phyloP scores from a whole-genome alignment of 371 early-diverging fungal genomes.

The Lichtheimia ornata region DNA sequence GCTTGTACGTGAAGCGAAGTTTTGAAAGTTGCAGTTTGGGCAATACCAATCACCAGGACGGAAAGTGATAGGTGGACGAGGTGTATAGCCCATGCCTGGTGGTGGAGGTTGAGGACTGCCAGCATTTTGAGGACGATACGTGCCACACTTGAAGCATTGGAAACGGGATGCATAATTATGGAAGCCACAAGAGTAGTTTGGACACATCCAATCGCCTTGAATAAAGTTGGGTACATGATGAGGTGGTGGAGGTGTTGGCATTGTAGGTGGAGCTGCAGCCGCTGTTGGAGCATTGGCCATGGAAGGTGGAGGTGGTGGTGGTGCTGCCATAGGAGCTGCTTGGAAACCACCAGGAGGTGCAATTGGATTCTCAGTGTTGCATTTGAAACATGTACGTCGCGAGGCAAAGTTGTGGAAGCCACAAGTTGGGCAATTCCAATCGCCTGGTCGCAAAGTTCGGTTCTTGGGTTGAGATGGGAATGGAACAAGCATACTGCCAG shows the following conservation, averaged over 20 bases:
- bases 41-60: constrained; percentile 78
- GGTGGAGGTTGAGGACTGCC: constrained; percentile 8
- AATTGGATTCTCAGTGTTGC: constrained; percentile 57
- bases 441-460: constrained; percentile 59
- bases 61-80: constrained; percentile 25
- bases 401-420: constrained; percentile 78
- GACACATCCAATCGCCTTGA: constrained; percentile 57
- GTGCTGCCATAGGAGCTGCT: constrained; percentile 1
- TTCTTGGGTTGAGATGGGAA: constrained; percentile 60
- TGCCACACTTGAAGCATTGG: constrained; percentile 44
- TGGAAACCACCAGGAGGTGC: neutral
- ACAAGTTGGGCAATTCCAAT: constrained; percentile 79
- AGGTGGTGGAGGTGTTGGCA: constrained; percentile 20
- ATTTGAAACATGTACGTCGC: constrained; percentile 68
- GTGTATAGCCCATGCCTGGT: constrained; percentile 1
- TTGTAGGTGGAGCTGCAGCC: constrained; percentile 12
- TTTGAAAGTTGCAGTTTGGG: constrained; percentile 76
- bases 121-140: constrained; percentile 24
- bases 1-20: constrained; percentile 70
- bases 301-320: constrained; percentile 18
- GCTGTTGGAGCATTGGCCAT: constrained; percentile 30
- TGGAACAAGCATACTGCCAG: constrained; percentile 44
- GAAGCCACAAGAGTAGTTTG: constrained; percentile 53
- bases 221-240: constrained; percentile 15
- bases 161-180: constrained; percentile 58